Evolutionary conservation across 2,329 filamentous ascomycete species (phyloP), one percentile per base, ranked within the genome.

Genomic region (Fusarium succisae): DNA sequence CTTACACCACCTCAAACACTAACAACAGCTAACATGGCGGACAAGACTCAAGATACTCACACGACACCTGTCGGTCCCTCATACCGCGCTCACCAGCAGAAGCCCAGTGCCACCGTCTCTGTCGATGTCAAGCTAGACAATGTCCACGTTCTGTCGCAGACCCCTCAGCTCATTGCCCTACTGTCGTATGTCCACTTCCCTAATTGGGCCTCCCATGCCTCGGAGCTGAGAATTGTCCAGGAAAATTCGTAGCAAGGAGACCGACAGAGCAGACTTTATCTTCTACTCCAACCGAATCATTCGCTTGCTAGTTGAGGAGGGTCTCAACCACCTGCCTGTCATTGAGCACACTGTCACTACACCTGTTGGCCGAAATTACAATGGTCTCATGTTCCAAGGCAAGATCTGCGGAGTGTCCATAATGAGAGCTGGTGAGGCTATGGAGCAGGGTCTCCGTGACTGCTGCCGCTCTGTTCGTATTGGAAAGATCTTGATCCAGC

Each of bases 251-350:
- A 95, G 98, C 83, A 94, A 93, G 83, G 90, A 92, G 76, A 99
- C 96, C 11, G 91, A 92, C 64, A 93, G 96, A 67, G 96, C 95
- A 72, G 96, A 99, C 83, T 99, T 99, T 83, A 98, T 99, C 81
- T 99, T 99, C 86, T 98, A 98, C 86, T 98, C 95, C 48, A 99
- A 99, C 85, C 91, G 96, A 69, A 98, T 99, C 82, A 98, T 98
- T 82, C 94, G 96, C 38, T 88, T 99, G 47, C 89, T 99, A 12
- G 96, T 99, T 45, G 96, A 99, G 84, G 96, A 99, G 84, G 96
- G 96, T 8, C 88, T 99, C 62, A 99, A 99, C 83, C 96, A 99
- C 82, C 89, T 99, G 47, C 96, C 96, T 3, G 94, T 97, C 24
- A 91, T 97, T 59, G 92, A 94, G 80, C 94, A 97, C 79, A 91